Conservation (phyloP, 2,329 filamentous ascomycete species). For the Diaporthe nobilis region DNA sequence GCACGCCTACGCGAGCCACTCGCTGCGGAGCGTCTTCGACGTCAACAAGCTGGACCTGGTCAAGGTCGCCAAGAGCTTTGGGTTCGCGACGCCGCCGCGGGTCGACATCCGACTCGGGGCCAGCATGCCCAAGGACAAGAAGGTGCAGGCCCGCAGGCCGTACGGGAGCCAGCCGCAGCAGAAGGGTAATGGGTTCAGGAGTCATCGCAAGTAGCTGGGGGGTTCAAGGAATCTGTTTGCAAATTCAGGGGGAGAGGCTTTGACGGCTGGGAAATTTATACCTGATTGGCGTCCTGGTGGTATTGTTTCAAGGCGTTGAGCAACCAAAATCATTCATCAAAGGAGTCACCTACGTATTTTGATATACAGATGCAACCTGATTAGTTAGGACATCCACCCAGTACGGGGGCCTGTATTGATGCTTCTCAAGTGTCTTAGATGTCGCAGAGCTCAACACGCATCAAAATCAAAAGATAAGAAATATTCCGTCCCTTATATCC, state of each 20-base stretch:
- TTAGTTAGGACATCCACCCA: background rate
- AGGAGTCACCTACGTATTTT: slow-evolving; percentile 7
- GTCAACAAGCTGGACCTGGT: slow-evolving; percentile 85
- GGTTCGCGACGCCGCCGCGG: slow-evolving; percentile 81
- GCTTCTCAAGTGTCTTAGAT: background rate
- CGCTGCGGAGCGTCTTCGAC: slow-evolving; percentile 86
- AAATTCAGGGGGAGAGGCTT: background rate
- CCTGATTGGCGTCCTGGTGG: slow-evolving; percentile 27
- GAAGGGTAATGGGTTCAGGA: slow-evolving; percentile 44
- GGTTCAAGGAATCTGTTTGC: background rate
- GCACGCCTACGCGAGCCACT: slow-evolving; percentile 93
- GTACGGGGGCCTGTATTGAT: background rate
- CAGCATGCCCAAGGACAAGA: slow-evolving; percentile 82
- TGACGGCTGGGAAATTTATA: slow-evolving; percentile 16
- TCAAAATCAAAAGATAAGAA: slow-evolving; percentile 15
- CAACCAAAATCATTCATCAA: slow-evolving; percentile 24
- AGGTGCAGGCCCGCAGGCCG: slow-evolving; percentile 72
- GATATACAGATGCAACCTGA: background rate
- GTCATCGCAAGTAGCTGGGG: slow-evolving; percentile 15
- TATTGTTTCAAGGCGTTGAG: slow-evolving; percentile 34
- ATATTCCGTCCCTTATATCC: background rate
- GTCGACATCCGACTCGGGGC: slow-evolving; percentile 85
- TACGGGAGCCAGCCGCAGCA: slow-evolving; percentile 86
- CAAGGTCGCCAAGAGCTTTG: slow-evolving; percentile 88
- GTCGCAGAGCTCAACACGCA: background rate